These are phyloP conservation scores for Capronia coronata DNA, from an alignment of 2,329 filamentous ascomycete species.

Conservation along the genomic window DNA sequence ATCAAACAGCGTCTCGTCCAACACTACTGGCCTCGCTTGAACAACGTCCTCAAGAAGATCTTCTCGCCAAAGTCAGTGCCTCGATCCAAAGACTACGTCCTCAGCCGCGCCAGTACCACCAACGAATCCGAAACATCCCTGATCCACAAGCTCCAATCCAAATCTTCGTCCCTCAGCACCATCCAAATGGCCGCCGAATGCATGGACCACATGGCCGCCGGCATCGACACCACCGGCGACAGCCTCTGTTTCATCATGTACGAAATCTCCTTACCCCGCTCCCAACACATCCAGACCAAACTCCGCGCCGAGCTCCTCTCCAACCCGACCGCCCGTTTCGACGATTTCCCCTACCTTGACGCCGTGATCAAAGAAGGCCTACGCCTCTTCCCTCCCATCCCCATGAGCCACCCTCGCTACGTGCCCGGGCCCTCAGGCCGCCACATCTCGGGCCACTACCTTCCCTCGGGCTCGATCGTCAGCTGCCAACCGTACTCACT, in stretches of 20 bases:
- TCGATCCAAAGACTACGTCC: constrained; percentile 54
- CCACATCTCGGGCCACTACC: constrained; percentile 30
- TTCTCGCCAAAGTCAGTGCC: constrained; percentile 53
- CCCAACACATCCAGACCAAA: constrained; percentile 45
- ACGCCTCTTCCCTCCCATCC: constrained; percentile 42
- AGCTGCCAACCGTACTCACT: constrained; percentile 30
- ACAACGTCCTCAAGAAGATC: constrained; percentile 44
- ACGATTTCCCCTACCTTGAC: constrained; percentile 38
- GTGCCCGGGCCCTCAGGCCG: constrained; percentile 36
- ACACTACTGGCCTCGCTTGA: too few relatives aligned
- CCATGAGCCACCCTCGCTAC: constrained; percentile 27
- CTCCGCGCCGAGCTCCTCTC: constrained; percentile 49
- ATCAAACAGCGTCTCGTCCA: too few relatives aligned
- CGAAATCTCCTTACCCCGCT: constrained; percentile 55
- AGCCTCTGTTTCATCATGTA: constrained; percentile 65
- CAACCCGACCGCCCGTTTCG: constrained; percentile 31
- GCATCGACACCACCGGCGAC: constrained; percentile 66
- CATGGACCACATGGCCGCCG: constrained; percentile 64
- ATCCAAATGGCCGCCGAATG: constrained; percentile 52
- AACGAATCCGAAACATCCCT: constrained; percentile 42
- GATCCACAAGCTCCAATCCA: constrained; percentile 43
- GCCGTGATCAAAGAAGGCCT: constrained; percentile 46
- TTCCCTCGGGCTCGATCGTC: constrained; percentile 32
- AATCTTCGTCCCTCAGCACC: too few relatives aligned
- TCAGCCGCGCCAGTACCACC: constrained; percentile 31